A percentile compares a stretch with the other conserved stretches of the same genome.
These are phyloP conservation scores for Nakazawaea holstii DNA, from an alignment of 805 yeast genomes.

Conservation along the genomic window DNA sequence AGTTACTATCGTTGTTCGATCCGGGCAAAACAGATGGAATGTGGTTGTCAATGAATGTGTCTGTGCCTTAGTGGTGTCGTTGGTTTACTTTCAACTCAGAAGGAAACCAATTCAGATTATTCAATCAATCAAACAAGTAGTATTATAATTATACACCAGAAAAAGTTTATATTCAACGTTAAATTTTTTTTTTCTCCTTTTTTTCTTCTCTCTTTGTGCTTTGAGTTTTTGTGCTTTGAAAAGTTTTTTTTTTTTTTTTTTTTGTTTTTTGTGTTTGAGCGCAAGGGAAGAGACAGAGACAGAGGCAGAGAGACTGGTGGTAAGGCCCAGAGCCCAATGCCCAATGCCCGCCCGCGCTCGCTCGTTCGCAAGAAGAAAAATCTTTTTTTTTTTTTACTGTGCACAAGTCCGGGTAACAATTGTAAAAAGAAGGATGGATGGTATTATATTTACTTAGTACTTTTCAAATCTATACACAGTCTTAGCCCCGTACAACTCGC, in stretches of 20 bases:
- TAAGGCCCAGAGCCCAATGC: no score
- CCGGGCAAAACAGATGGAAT: not conserved
- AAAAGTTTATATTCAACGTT: not conserved
- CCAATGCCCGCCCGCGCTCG: no score
- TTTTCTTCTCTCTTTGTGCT: not conserved
- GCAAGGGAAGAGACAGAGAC: no score
- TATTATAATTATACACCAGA: not conserved
- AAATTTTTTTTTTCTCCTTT: not conserved
- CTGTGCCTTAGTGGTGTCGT: not conserved
- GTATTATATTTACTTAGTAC: no score
- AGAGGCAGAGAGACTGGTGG: no score
- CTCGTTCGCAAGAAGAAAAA: no score
- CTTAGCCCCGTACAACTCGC: slow-evolving; percentile 48
- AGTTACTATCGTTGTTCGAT: no score
- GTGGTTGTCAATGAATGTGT: not conserved
- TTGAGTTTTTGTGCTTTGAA: not conserved
- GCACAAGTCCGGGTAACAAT: no score
- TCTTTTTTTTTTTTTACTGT: no score
- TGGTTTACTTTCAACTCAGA: not conserved
- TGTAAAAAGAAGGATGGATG: no score
- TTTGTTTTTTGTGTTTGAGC: no score
- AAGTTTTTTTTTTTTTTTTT: not conserved
- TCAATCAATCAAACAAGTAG: not conserved
- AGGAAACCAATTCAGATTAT: not conserved
- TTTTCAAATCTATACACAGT: slow-evolving; percentile 25